A percentile compares a stretch with the other conserved stretches of the same genome.
Evolutionary conservation across 805 yeast species (phyloP).

Genomic region (Suhomyces tanzawaensis): DNA sequence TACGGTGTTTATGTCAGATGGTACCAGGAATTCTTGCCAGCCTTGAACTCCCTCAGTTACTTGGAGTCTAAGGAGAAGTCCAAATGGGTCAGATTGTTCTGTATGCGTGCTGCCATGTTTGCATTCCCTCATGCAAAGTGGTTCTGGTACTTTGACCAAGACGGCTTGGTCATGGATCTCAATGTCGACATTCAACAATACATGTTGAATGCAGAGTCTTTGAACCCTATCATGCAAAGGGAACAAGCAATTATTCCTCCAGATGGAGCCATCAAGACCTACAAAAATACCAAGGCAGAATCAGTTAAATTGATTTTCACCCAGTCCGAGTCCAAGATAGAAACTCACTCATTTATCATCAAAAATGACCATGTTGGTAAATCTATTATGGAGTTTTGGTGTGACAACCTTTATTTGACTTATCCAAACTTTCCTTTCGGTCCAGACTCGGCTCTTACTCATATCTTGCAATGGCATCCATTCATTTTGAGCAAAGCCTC

Average conservation of each 20-base stretch:
- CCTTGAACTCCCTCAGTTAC: constrained; percentile 43
- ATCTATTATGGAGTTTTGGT: constrained; percentile 76
- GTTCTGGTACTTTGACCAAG: constrained; percentile 84
- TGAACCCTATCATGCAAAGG: constrained; percentile 61
- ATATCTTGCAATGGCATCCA: constrained; percentile 94
- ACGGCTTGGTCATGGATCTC: constrained; percentile 72
- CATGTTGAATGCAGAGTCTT: constrained; percentile 55
- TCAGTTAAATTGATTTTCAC: constrained; percentile 62
- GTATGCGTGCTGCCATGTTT: constrained; percentile 84
- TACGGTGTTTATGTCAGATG: constrained; percentile 86
- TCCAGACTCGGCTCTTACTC: constrained; percentile 74
- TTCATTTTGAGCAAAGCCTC: constrained; percentile 69
- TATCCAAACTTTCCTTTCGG: constrained; percentile 60
- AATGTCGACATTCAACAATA: constrained; percentile 58
- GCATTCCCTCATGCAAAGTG: constrained; percentile 91
- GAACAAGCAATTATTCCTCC: constrained; percentile 76
- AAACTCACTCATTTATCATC: constrained; percentile 69
- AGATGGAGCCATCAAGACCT: constrained; percentile 65
- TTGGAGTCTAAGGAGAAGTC: constrained; percentile 41
- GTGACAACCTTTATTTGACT: constrained; percentile 65
- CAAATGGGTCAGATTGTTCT: constrained; percentile 62
- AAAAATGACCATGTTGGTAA: constrained; percentile 63
- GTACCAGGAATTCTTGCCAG: constrained; percentile 77
- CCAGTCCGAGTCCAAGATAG: constrained; percentile 63
- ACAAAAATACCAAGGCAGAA: constrained; percentile 53